Percentiles rank a stretch among this genome's conserved stretches.
These are phyloP conservation scores for Lactuca sativa DNA, from an alignment of 129 eudicot species.

Conservation along the genomic window DNA sequence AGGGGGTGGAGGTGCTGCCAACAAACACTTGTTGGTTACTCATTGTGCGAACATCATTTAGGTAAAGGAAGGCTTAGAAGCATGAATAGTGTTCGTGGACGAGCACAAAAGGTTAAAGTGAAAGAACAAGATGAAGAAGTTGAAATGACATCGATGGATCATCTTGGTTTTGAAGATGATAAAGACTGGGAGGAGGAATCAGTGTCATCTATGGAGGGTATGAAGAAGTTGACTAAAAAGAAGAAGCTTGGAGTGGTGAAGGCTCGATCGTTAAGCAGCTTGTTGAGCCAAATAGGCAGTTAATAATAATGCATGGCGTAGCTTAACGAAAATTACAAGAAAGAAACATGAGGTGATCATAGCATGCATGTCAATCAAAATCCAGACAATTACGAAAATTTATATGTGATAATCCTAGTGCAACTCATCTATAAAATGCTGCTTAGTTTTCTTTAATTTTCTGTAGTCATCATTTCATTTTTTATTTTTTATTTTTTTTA, in stretches of 20 bases:
- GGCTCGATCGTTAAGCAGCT: slow-evolving; percentile 85
- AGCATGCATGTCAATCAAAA: background rate
- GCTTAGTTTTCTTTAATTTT: background rate
- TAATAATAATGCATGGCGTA: slow-evolving; percentile 12
- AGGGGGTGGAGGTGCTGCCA: slow-evolving; percentile 96
- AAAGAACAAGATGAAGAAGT: slow-evolving; percentile 9
- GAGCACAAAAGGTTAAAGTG: slow-evolving; percentile 11
- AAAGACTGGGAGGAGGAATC: slow-evolving; percentile 28
- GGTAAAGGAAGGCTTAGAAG: slow-evolving; percentile 85
- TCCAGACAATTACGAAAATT: background rate
- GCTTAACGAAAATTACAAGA: background rate
- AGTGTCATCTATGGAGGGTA: slow-evolving; percentile 10
- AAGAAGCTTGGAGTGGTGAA: slow-evolving; percentile 69
- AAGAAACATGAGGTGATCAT: background rate
- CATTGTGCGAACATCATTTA: slow-evolving; percentile 89
- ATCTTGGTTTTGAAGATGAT: slow-evolving; percentile 12
- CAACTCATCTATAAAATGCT: background rate
- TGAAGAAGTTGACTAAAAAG: slow-evolving; percentile 32
- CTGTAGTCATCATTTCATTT: no score
- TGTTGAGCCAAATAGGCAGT: slow-evolving; percentile 55
- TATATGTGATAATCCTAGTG: background rate
- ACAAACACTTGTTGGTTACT: slow-evolving; percentile 78
- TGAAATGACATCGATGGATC: slow-evolving; percentile 6
- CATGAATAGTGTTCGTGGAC: slow-evolving; percentile 39
- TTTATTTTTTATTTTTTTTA: no score